phyloP scores from a whole-genome alignment of 2,329 filamentous ascomycete species.

The Hypomyces rosellus region DNA sequence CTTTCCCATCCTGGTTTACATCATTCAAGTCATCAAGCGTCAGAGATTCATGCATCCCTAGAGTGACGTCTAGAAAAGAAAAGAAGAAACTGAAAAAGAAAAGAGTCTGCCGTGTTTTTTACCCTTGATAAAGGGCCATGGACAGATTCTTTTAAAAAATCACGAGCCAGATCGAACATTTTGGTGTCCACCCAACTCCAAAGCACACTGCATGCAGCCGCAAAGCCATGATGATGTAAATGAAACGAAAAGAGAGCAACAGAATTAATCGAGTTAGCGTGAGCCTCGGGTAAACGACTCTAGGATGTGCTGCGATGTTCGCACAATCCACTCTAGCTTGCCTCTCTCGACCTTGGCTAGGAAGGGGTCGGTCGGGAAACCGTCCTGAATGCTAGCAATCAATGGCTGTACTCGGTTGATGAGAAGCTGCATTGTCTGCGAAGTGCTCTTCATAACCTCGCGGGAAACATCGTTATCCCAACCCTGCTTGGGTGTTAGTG shows the following conservation, averaged over 20 bases:
- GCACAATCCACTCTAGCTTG: slow-evolving; percentile 35
- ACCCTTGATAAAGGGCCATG: neutral
- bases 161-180: slow-evolving; percentile 1
- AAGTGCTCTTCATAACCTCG: slow-evolving; percentile 33
- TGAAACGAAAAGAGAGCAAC: neutral
- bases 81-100: slow-evolving; percentile 2
- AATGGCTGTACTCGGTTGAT: slow-evolving; percentile 30
- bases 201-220: neutral
- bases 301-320: slow-evolving; percentile 30
- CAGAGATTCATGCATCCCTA: neutral
- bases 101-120: neutral
- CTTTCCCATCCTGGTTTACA: slow-evolving; percentile 20
- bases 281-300: slow-evolving; percentile 22
- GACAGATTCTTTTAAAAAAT: neutral
- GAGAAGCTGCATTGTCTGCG: slow-evolving; percentile 34
- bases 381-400: slow-evolving; percentile 28
- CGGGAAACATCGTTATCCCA: slow-evolving; percentile 31
- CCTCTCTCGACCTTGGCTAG: slow-evolving; percentile 30
- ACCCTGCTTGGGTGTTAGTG: slow-evolving; percentile 22
- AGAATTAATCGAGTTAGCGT: slow-evolving; percentile 11
- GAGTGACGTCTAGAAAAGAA: slow-evolving; percentile 10
- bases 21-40: slow-evolving; percentile 21
- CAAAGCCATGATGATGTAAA: slow-evolving; percentile 4
- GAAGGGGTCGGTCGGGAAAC: slow-evolving; percentile 35
- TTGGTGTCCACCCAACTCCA: slow-evolving; percentile 7